A percentile compares a stretch with the other conserved stretches of the same genome.
Evolutionary conservation across 2,329 filamentous ascomycete genomes (phyloP).

Genomic region (Ceratocystis cubensis): DNA sequence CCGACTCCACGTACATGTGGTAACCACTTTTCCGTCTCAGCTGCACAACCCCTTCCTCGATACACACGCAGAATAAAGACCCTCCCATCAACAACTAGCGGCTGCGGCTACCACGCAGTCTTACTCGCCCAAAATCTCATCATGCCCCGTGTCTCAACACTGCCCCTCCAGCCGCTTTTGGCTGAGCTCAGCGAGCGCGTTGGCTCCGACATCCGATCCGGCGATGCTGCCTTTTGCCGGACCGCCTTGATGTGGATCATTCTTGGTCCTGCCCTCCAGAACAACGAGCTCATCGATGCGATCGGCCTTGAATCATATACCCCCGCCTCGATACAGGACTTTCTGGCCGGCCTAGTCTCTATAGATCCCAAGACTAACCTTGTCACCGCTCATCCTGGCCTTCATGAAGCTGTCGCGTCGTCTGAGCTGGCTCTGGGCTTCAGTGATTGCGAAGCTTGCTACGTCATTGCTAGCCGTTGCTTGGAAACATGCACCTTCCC

Average conservation of each 20-base stretch:
- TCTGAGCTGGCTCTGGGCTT: slow-evolving; percentile 17
- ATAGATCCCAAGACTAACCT: slow-evolving; percentile 3
- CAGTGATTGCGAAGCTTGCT: slow-evolving; percentile 18
- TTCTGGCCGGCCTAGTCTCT: slow-evolving; percentile 14
- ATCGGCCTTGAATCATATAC: slow-evolving; percentile 16
- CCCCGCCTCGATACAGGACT: not conserved
- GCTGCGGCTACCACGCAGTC: too few species aligned
- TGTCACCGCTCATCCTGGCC: slow-evolving; percentile 12
- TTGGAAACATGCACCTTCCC: slow-evolving; percentile 20
- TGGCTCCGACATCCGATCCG: slow-evolving; percentile 17
- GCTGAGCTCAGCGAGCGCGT: slow-evolving; percentile 12
- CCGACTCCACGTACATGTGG: not conserved
- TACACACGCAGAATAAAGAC: not conserved
- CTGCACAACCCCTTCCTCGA: not conserved
- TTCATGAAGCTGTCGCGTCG: slow-evolving; percentile 15
- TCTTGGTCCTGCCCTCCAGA: slow-evolving; percentile 13
- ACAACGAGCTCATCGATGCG: slow-evolving; percentile 16
- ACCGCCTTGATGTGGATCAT: slow-evolving; percentile 19
- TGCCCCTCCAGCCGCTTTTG: slow-evolving; percentile 3
- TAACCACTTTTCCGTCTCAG: not conserved
- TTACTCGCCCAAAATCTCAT: not conserved
- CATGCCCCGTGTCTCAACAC: slow-evolving; percentile 1
- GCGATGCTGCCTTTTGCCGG: slow-evolving; percentile 19
- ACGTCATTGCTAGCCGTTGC: slow-evolving; percentile 19
- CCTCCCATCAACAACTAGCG: not conserved